These are phyloP conservation scores for Debaryomycetaceae sp. DNA, from an alignment of 1,139 yeast species.

Conservation along the genomic window DNA sequence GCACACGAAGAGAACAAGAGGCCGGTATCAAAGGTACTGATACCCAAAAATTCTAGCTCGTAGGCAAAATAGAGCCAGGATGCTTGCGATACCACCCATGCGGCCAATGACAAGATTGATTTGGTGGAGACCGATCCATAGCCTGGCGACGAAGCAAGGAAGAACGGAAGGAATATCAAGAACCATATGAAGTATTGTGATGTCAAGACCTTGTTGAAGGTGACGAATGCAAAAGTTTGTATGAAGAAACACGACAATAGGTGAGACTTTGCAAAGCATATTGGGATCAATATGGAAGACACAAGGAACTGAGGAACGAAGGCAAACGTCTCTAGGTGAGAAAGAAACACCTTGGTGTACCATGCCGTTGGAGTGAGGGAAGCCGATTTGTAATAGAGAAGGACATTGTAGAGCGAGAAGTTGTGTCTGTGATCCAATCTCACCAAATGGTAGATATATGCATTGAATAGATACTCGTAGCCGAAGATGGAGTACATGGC, in stretches of 20 bases:
- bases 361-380: neutral
- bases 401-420: constrained; percentile 80
- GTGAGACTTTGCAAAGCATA: constrained; percentile 50
- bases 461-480: constrained; percentile 67
- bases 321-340: constrained; percentile 49
- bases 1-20: constrained; percentile 56
- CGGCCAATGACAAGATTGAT: constrained; percentile 37
- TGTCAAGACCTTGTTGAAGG: constrained; percentile 91
- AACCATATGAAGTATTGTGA: constrained; percentile 95
- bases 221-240: constrained; percentile 89
- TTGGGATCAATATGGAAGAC: constrained; percentile 59
- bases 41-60: constrained; percentile 75
- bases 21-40: constrained; percentile 58
- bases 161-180: constrained; percentile 76
- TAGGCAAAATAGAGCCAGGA: constrained; percentile 80
- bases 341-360: constrained; percentile 1
- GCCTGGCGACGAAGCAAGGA: constrained; percentile 39
- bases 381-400: constrained; percentile 65
- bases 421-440: constrained; percentile 93
- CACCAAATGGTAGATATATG: constrained; percentile 78
- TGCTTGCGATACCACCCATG: constrained; percentile 75
- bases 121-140: constrained; percentile 6
- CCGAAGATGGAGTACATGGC: constrained; percentile 71
- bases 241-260: constrained; percentile 66
- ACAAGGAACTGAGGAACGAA: constrained; percentile 78